These are phyloP conservation scores for Millerozyma acaciae DNA, from an alignment of 805 yeast genomes.

Conservation along the genomic window DNA sequence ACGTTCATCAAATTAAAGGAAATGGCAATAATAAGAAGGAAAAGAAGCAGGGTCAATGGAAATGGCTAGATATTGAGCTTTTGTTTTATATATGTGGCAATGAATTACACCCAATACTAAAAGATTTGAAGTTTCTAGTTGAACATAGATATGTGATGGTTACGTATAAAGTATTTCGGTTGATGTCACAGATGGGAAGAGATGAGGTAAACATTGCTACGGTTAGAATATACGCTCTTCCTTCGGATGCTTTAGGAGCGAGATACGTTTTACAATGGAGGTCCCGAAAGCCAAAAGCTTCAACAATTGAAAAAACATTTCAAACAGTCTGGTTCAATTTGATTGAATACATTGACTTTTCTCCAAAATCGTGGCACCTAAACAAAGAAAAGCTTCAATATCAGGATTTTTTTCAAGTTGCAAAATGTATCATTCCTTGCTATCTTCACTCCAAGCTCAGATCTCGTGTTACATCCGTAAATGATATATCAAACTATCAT, in stretches of 20 bases:
- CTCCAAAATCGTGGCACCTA: conserved; percentile 33
- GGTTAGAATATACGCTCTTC: conserved; percentile 47
- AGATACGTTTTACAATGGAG: conserved; percentile 35
- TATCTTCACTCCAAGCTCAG: too few species aligned
- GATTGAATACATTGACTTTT: conserved; percentile 8
- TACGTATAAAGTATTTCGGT: conserved; percentile 33
- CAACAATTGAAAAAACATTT: conserved; percentile 20
- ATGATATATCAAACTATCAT: conserved; percentile 17
- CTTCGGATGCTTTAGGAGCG: conserved; percentile 39
- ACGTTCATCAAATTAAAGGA: too few species aligned
- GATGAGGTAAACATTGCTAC: conserved; percentile 12
- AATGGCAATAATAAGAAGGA: too few species aligned
- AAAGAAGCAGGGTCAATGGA: too few species aligned
- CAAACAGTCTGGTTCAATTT: conserved; percentile 23
- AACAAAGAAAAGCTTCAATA: background rate
- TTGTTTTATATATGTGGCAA: conserved; percentile 14
- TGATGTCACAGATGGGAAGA: conserved; percentile 4
- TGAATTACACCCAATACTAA: conserved; percentile 19
- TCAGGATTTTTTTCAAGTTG: too few species aligned
- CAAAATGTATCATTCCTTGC: too few species aligned
- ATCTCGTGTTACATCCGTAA: conserved; percentile 3
- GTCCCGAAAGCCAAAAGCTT: conserved; percentile 26
- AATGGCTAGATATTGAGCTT: conserved; percentile 51
- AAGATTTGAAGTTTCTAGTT: conserved; percentile 42
- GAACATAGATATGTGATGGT: conserved; percentile 38